Conservation (phyloP, 352 stramenopile genomes). For the Peronosclerospora sorghi region DNA sequence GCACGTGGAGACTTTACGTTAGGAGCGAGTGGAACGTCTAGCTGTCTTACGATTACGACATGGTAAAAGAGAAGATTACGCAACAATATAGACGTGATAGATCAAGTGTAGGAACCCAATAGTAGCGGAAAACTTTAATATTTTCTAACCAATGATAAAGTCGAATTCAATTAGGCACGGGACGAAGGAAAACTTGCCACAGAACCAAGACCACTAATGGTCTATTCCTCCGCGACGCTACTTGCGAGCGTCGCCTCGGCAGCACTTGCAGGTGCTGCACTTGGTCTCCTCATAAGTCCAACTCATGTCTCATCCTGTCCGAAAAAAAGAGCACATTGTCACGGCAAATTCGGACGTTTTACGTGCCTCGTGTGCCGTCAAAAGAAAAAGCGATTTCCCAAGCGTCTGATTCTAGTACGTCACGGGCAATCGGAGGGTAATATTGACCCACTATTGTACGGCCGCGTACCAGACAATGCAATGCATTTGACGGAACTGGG, state of each 20-base stretch:
- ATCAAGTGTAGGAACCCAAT: too few relatives aligned
- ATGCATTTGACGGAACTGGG: slow-evolving; percentile 78
- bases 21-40: too few relatives aligned
- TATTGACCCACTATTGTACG: slow-evolving; percentile 70
- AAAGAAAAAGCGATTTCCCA: slow-evolving; percentile 40
- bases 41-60: too few relatives aligned
- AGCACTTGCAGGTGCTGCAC: slow-evolving; percentile 26
- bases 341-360: slow-evolving; percentile 21
- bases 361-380: slow-evolving; percentile 31
- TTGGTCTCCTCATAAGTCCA: slow-evolving; percentile 23
- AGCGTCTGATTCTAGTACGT: slow-evolving; percentile 75
- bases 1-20: too few relatives aligned
- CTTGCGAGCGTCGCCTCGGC: slow-evolving; percentile 33
- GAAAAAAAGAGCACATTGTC: slow-evolving; percentile 5
- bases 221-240: slow-evolving; percentile 36
- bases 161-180: too few relatives aligned
- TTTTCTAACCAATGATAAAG: too few relatives aligned
- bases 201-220: background rate
- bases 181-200: too few relatives aligned
- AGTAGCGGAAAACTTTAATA: too few relatives aligned
- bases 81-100: too few relatives aligned
- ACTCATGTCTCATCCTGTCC: slow-evolving; percentile 8
- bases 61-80: too few relatives aligned
- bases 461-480: slow-evolving; percentile 63
- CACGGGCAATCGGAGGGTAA: slow-evolving; percentile 82